Evolutionary conservation across 2,329 filamentous ascomycete species (phyloP).

Genomic region (Botrytis aclada): DNA sequence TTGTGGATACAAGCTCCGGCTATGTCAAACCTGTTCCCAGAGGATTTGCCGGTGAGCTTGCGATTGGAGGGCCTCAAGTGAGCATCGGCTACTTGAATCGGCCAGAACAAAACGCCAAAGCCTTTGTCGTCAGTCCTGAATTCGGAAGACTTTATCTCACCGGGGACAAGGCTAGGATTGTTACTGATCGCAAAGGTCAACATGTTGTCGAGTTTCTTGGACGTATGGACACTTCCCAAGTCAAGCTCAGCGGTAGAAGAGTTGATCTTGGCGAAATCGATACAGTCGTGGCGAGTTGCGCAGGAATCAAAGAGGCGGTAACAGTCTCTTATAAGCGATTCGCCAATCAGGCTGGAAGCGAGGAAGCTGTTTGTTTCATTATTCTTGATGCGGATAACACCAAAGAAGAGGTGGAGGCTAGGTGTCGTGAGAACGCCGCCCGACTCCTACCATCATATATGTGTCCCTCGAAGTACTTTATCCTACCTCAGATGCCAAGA

Average conservation of each 20-base stretch:
- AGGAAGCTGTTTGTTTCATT: slow-evolving; percentile 12
- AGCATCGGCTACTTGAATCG: slow-evolving; percentile 22
- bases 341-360: slow-evolving; percentile 5
- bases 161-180: slow-evolving; percentile 43
- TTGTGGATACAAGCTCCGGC: neutral
- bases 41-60: slow-evolving; percentile 22
- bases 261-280: slow-evolving; percentile 61
- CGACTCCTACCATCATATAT: slow-evolving; percentile 2
- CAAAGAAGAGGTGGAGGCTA: neutral
- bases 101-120: slow-evolving; percentile 17
- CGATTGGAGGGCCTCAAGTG: slow-evolving; percentile 22
- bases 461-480: slow-evolving; percentile 7
- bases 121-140: slow-evolving; percentile 25
- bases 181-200: slow-evolving; percentile 49
- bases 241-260: slow-evolving; percentile 63
- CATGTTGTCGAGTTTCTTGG: slow-evolving; percentile 56
- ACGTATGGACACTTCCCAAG: slow-evolving; percentile 56
- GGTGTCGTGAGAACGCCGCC: neutral
- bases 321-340: slow-evolving; percentile 14
- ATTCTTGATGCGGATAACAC: neutral
- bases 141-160: slow-evolving; percentile 45
- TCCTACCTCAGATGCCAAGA: slow-evolving; percentile 7
- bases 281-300: neutral
- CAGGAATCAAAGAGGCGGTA: slow-evolving; percentile 4
- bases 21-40: slow-evolving; percentile 22